Evolutionary conservation across 2,329 filamentous ascomycete genomes (phyloP).

Genomic region (Rachicladosporium sp.): DNA sequence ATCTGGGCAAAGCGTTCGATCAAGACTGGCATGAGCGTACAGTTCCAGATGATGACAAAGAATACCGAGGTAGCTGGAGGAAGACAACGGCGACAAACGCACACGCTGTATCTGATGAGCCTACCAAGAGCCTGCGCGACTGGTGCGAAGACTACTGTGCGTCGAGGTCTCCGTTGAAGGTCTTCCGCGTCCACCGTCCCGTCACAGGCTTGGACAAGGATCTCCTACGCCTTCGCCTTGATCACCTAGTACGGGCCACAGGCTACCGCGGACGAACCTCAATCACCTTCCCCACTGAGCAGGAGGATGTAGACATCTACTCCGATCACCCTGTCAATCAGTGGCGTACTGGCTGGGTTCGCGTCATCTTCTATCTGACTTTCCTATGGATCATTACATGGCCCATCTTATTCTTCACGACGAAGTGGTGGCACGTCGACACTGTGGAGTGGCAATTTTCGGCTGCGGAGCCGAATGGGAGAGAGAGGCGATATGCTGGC

Average conservation of each 20-base stretch:
- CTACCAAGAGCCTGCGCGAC: conserved; percentile 34
- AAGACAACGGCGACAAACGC: conserved; percentile 34
- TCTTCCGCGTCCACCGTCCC: conserved; percentile 29
- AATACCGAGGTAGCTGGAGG: conserved; percentile 52
- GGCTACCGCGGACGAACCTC: conserved; percentile 53
- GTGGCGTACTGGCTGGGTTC: conserved; percentile 56
- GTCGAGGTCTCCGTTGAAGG: conserved; percentile 44
- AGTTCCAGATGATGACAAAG: conserved; percentile 47
- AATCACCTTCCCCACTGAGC: conserved; percentile 48
- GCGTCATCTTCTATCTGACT: conserved; percentile 52
- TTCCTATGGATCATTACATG: conserved; percentile 59
- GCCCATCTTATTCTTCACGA: conserved; percentile 57
- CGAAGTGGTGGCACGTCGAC: conserved; percentile 53
- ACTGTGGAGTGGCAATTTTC: conserved; percentile 54
- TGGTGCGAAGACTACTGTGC: conserved; percentile 61
- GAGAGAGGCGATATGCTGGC: too few relatives aligned
- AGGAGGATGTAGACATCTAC: conserved; percentile 49
- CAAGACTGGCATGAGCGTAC: conserved; percentile 25
- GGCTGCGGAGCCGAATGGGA: too few relatives aligned
- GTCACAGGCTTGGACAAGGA: conserved; percentile 51
- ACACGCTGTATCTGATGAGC: conserved; percentile 6
- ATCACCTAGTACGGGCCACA: conserved; percentile 47
- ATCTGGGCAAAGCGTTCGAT: conserved; percentile 9
- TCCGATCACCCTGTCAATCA: conserved; percentile 49
- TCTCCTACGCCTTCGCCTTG: conserved; percentile 40